phyloP scores from a whole-genome alignment of 148 eudicot genomes.

The Diospyros lotus region DNA sequence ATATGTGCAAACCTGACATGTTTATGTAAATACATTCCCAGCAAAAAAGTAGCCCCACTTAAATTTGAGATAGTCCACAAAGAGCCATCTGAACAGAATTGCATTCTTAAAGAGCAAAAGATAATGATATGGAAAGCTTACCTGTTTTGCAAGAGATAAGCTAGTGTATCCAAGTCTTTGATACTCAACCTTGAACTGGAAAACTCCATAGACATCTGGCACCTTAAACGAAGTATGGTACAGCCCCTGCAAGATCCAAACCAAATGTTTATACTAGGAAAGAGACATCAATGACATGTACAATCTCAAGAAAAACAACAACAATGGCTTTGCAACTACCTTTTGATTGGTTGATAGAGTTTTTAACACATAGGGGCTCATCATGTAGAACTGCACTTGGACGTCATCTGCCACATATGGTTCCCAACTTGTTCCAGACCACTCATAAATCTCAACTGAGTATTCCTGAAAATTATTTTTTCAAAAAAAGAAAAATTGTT shows the following conservation, averaged over 20 bases:
- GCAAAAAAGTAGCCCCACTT: background rate
- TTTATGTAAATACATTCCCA: background rate
- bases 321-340: constrained; percentile 10
- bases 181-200: constrained; percentile 94
- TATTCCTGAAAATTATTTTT: constrained; percentile 49
- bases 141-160: constrained; percentile 88
- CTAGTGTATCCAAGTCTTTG: constrained; percentile 90
- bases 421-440: constrained; percentile 88
- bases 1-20: background rate
- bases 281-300: background rate
- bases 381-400: constrained; percentile 75
- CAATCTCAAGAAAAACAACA: background rate
- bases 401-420: constrained; percentile 70
- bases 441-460: constrained; percentile 74
- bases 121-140: constrained; percentile 11
- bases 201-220: constrained; percentile 95
- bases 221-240: constrained; percentile 76
- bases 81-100: background rate
- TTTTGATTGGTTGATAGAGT: constrained; percentile 46
- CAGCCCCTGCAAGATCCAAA: constrained; percentile 51
- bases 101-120: background rate
- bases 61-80: background rate
- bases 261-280: background rate
- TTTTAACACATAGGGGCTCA: constrained; percentile 96
- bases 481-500: no score